A percentile compares a stretch with the other conserved stretches of the same genome.
Conservation (phyloP, 2,329 filamentous ascomycete species). For the Juglanconis sp. region DNA sequence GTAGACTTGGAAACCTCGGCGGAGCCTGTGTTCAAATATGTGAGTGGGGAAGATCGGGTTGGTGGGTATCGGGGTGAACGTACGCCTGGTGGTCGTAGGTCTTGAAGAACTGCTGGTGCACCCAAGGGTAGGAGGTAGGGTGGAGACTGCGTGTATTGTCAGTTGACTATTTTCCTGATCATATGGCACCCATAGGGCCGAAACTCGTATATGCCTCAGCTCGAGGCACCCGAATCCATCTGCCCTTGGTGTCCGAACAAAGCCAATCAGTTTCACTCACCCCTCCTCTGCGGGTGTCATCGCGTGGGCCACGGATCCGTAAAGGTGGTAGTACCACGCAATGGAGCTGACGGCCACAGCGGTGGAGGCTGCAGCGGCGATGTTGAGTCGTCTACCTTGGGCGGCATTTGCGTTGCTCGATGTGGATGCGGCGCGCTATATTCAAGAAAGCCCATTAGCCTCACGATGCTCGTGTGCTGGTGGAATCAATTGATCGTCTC, state of each 20-base stretch:
- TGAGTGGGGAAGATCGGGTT: conserved; percentile 10
- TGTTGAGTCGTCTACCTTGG: conserved; percentile 66
- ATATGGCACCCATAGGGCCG: conserved; percentile 18
- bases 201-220: conserved; percentile 15
- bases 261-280: conserved; percentile 58
- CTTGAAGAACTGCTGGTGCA: conserved; percentile 86
- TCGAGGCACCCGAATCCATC: neutral
- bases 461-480: neutral
- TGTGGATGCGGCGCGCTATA: conserved; percentile 66
- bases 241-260: neutral
- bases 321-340: conserved; percentile 97
- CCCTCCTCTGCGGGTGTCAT: conserved; percentile 96
- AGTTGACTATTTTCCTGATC: conserved; percentile 22
- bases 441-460: conserved; percentile 6
- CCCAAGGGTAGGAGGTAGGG: conserved; percentile 90
- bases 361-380: conserved; percentile 83
- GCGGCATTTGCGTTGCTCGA: conserved; percentile 68
- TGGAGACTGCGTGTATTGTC: conserved; percentile 67
- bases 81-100: conserved; percentile 97
- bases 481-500: neutral
- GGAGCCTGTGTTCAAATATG: conserved; percentile 64
- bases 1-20: conserved; percentile 99
- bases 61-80: conserved; percentile 39
- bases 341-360: conserved; percentile 82
- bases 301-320: conserved; percentile 82